Evolutionary conservation across 305 asterid genomes (phyloP).

Genomic region (Fraxinus nigra): DNA sequence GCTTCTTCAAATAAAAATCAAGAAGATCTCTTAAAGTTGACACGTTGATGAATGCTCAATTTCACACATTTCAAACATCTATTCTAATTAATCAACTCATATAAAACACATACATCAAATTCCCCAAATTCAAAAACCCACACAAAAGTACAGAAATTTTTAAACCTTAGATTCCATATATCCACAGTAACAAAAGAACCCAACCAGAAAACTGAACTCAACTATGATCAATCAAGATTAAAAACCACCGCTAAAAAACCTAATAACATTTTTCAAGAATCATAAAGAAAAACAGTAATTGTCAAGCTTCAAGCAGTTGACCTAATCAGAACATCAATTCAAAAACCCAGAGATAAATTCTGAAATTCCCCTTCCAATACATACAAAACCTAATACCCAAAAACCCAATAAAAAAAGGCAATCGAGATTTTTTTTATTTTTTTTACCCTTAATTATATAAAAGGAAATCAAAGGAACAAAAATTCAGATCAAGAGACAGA

Average conservation of each 20-base stretch:
- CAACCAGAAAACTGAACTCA: neutral
- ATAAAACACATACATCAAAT: slow-evolving; percentile 1
- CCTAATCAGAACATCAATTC: neutral
- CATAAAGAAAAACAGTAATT: neutral
- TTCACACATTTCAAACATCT: neutral
- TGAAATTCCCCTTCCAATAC: neutral
- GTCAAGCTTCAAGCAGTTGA: neutral
- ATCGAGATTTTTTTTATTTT: neutral
- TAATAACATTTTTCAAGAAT: neutral
- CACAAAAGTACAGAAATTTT: slow-evolving; percentile 9
- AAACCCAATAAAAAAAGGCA: slow-evolving; percentile 1
- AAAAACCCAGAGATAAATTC: neutral
- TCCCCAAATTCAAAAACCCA: slow-evolving; percentile 14
- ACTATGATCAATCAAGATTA: slow-evolving; percentile 5
- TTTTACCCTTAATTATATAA: neutral
- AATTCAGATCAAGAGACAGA: neutral
- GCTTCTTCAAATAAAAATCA: neutral
- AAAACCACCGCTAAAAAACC: neutral
- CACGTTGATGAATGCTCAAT: neutral
- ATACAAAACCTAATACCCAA: slow-evolving; percentile 2
- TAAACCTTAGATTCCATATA: slow-evolving; percentile 25
- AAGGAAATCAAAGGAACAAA: neutral
- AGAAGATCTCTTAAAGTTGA: neutral
- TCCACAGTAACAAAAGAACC: neutral
- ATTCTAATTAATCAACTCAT: neutral